phyloP scores from a whole-genome alignment of 495 filamentous ascomycete species.

The Penicillium flavigenum region DNA sequence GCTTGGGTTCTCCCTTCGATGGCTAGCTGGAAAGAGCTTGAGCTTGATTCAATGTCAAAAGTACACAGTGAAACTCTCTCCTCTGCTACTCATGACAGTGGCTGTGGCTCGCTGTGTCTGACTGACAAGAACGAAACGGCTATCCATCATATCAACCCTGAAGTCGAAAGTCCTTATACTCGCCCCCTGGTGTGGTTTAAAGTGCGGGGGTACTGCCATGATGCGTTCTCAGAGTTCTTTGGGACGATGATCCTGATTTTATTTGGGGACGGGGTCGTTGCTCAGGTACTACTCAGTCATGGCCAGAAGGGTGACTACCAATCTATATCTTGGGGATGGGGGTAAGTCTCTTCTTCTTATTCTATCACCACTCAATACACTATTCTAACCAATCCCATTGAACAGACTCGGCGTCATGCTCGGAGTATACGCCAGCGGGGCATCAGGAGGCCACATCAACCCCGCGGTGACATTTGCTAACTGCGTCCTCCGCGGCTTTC shows the following conservation, averaged over 20 bases:
- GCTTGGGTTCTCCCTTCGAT: conserved; percentile 6
- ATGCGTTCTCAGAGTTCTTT: conserved; percentile 63
- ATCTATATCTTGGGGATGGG: conserved; percentile 63
- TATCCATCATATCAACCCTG: conserved; percentile 17
- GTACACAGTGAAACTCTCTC: conserved; percentile 17
- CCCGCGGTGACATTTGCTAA: conserved; percentile 63
- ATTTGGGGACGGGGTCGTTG: conserved; percentile 62
- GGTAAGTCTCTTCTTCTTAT: conserved; percentile 38
- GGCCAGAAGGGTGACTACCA: conserved; percentile 56
- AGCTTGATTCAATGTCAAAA: conserved; percentile 20
- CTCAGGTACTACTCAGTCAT: conserved; percentile 56
- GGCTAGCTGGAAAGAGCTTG: conserved; percentile 14
- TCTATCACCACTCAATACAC: background rate
- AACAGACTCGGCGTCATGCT: conserved; percentile 59
- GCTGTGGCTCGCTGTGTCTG: conserved; percentile 21
- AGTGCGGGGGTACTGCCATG: conserved; percentile 46
- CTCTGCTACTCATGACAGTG: conserved; percentile 17
- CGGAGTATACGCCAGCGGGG: conserved; percentile 60
- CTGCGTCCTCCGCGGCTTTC: conserved; percentile 60
- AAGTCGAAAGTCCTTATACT: conserved; percentile 1
- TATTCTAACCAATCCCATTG: conserved; percentile 11
- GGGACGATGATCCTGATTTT: conserved; percentile 62
- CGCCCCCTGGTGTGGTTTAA: conserved; percentile 47
- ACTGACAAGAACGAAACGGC: conserved; percentile 18
- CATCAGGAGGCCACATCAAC: conserved; percentile 63